These are phyloP conservation scores for Arctium minus DNA, from an alignment of 129 eudicot genomes.

Conservation along the genomic window DNA sequence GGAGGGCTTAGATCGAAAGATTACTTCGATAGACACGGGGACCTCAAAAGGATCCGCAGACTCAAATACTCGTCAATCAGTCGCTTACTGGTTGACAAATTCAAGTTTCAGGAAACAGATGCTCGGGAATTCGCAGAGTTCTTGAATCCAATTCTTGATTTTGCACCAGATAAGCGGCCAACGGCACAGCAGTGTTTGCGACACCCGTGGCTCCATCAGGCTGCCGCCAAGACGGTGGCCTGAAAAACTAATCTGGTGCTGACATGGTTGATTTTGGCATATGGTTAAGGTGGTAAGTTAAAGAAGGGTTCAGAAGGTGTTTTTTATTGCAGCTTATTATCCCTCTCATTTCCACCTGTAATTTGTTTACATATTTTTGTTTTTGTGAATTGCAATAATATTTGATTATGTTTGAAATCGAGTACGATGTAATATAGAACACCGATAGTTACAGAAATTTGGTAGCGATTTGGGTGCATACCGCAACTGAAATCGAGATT, in stretches of 20 bases:
- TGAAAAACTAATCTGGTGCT: conserved; percentile 33
- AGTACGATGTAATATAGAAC: conserved; percentile 51
- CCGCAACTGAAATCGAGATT: conserved; percentile 6
- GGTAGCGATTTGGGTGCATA: conserved; percentile 30
- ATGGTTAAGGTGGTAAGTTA: conserved; percentile 40
- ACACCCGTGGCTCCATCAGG: conserved; percentile 76
- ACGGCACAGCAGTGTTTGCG: conserved; percentile 89
- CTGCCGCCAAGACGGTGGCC: not conserved
- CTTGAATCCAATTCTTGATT: conserved; percentile 77
- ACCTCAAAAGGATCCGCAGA: conserved; percentile 90
- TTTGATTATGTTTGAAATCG: conserved; percentile 35
- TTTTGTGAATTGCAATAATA: conserved; percentile 34
- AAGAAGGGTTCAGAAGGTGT: conserved; percentile 40
- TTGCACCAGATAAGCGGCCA: conserved; percentile 91
- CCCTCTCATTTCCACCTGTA: conserved; percentile 20
- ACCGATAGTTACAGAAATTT: conserved; percentile 33
- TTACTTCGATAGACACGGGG: conserved; percentile 94
- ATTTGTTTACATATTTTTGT: conserved; percentile 34
- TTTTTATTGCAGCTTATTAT: conserved; percentile 29
- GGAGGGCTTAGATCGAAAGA: conserved; percentile 82
- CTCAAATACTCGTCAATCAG: conserved; percentile 68
- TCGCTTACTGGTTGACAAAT: conserved; percentile 70
- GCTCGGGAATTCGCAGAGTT: conserved; percentile 77
- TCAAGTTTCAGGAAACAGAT: conserved; percentile 59
- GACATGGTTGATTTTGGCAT: conserved; percentile 44